Evolutionary conservation across 345 rosid genomes (phyloP), one percentile per base, ranked within the genome.

Genomic region (Moricandia moricandioides): DNA sequence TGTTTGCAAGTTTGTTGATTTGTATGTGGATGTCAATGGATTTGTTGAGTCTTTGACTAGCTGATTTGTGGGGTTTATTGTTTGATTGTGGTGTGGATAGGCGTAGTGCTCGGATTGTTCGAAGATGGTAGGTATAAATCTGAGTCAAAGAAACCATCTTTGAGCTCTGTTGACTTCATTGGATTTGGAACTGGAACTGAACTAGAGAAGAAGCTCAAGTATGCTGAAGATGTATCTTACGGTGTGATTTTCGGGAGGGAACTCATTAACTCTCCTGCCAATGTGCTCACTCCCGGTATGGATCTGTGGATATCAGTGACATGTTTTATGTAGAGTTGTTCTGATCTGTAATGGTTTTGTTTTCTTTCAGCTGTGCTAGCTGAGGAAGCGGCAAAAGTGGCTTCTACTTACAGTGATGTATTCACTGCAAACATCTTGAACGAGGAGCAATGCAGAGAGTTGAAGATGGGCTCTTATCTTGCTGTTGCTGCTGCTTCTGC

Each of bases 401-500:
- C 98, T 82, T 89, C 97, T 49, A 24, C 18, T 0, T 77, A 87
- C 62, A 83, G 88, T 11, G 92, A 92, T 82, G 97, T 95, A 39
- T 33, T 95, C 60, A 83, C 97, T 63, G 93, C 93, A n/a, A 92
- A 80, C 60, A 95, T 95, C 74, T 80, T 95, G 85, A 79, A 64
- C 49, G 88, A 73, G 2, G 91, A 95, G 83, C 84, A 95, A 67
- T 92, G 97, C 79, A 80, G 80, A 73, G 97, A 90, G 63, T 87
- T 95, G 86, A 92, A 89, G 82, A 95, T 95, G 99, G 97, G 97
- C 0, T 88, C 97, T 27, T 95, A 88, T 79, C 82, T 95, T 24
- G 99, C 89, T 56, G 97, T 95, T 70, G 97, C 97, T 76, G 99
- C 92, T 10, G 97, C 96, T 1, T 95, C 97, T 45, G 88, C 86